Conservation (phyloP, 352 stramenopile species). For the Plasmopara muralis region DNA sequence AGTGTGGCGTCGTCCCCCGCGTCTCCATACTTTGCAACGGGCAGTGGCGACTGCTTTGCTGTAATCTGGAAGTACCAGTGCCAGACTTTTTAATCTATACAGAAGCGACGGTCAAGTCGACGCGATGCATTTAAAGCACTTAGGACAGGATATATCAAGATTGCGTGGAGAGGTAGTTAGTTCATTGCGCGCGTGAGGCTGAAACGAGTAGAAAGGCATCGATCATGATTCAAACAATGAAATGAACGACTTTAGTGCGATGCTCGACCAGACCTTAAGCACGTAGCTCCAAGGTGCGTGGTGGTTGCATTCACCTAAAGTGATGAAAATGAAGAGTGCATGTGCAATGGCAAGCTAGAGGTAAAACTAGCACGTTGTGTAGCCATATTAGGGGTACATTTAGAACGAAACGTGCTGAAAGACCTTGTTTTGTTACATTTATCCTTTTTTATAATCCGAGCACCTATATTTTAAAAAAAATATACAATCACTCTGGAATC, state of each 20-base stretch:
- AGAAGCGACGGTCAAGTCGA: constrained; percentile 22
- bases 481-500: no score
- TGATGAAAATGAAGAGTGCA: constrained; percentile 26
- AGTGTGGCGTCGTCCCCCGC: constrained; percentile 79
- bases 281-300: not conserved
- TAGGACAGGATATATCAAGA: not conserved
- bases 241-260: constrained; percentile 31
- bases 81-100: constrained; percentile 83
- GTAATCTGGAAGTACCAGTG: constrained; percentile 86
- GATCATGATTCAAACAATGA: constrained; percentile 23
- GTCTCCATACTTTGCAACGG: constrained; percentile 81
- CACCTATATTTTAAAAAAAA: not conserved
- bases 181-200: constrained; percentile 16
- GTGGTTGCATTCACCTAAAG: constrained; percentile 18
- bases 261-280: constrained; percentile 23
- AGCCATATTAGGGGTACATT: constrained; percentile 5
- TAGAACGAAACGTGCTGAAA: constrained; percentile 17
- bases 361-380: constrained; percentile 17
- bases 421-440: constrained; percentile 18
- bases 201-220: constrained; percentile 23
- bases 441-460: constrained; percentile 5
- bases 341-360: constrained; percentile 36
- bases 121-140: constrained; percentile 17
- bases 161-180: no score
- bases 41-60: constrained; percentile 77